phyloP scores from a whole-genome alignment of 2,329 filamentous ascomycete genomes.

The Talaromyces sp. region DNA sequence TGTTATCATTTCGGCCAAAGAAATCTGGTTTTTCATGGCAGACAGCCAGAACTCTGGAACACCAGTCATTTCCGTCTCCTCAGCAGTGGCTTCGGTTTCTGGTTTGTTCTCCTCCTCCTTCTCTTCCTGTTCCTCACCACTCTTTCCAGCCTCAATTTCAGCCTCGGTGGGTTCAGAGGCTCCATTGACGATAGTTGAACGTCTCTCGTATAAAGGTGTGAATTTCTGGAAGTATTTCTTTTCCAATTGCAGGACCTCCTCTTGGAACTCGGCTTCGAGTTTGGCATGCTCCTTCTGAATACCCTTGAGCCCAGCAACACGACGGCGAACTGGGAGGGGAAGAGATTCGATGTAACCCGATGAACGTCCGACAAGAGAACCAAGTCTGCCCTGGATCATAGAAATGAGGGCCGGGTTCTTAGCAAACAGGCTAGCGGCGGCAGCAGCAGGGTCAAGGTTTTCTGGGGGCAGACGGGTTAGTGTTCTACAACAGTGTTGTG shows the following conservation, averaged over 20 bases:
- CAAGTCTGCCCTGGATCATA: slow-evolving; percentile 97
- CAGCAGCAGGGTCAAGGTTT: slow-evolving; percentile 72
- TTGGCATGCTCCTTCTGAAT: slow-evolving; percentile 99
- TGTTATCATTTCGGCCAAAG: slow-evolving; percentile 96
- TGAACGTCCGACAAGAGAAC: slow-evolving; percentile 85
- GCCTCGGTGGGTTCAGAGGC: slow-evolving; percentile 75
- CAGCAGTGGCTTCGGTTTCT: slow-evolving; percentile 37
- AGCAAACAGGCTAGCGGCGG: slow-evolving; percentile 88
- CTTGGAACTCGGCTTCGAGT: slow-evolving; percentile 96
- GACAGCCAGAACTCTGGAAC: slow-evolving; percentile 99
- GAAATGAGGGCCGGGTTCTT: slow-evolving; percentile 91
- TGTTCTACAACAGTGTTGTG: not conserved
- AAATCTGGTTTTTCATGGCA: slow-evolving; percentile 99
- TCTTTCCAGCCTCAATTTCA: slow-evolving; percentile 81
- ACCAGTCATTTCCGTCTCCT: slow-evolving; percentile 56
- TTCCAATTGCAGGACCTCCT: slow-evolving; percentile 95
- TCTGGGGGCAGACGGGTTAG: slow-evolving; percentile 51
- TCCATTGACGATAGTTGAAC: slow-evolving; percentile 88
- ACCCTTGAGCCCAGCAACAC: slow-evolving; percentile 91
- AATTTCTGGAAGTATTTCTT: slow-evolving; percentile 99
- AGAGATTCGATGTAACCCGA: slow-evolving; percentile 98
- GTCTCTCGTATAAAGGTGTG: slow-evolving; percentile 93
- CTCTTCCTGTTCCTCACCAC: slow-evolving; percentile 62
- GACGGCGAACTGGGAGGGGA: slow-evolving; percentile 79
- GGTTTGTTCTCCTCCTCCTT: slow-evolving; percentile 55